A percentile compares a stretch with the other conserved stretches of the same genome.
These are phyloP conservation scores for Ochromonas danica DNA, from an alignment of 108 stramenopile species.

Conservation along the genomic window DNA sequence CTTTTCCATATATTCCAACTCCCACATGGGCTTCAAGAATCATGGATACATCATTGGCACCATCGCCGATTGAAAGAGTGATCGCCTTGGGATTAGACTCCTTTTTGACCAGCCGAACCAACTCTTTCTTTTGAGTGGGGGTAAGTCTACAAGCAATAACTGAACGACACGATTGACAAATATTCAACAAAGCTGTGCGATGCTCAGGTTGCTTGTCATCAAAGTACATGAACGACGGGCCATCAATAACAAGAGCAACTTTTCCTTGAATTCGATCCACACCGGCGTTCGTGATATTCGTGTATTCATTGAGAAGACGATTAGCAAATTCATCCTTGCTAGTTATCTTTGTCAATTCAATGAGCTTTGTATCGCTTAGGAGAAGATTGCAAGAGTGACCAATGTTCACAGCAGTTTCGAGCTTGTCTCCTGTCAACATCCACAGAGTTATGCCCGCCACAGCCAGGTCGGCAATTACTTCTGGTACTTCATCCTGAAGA, in stretches of 20 bases:
- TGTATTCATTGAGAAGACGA: not conserved
- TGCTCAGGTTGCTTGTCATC: conserved; percentile 66
- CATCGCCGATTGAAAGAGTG: conserved; percentile 95
- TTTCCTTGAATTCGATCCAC: not conserved
- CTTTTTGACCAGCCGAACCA: conserved; percentile 78
- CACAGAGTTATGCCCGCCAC: conserved; percentile 91
- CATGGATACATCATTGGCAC: conserved; percentile 96
- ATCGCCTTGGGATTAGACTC: conserved; percentile 77
- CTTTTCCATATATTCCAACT: conserved; percentile 88
- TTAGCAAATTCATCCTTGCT: not conserved
- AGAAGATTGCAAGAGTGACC: conserved; percentile 60
- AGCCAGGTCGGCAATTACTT: conserved; percentile 81
- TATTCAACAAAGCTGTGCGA: conserved; percentile 74
- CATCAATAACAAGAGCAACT: conserved; percentile 84
- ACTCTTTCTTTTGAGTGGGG: conserved; percentile 83
- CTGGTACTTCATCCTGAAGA: conserved; percentile 88
- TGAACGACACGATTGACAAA: conserved; percentile 72
- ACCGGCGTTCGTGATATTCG: not conserved
- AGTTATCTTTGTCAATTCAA: not conserved
- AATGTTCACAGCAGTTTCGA: conserved; percentile 96
- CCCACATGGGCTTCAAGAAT: conserved; percentile 91
- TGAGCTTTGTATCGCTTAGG: conserved; percentile 28
- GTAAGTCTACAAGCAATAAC: conserved; percentile 93
- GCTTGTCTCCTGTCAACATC: conserved; percentile 97
- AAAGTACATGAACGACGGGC: conserved; percentile 73